Evolutionary conservation across 2,329 filamentous ascomycete genomes (phyloP), one percentile per base, ranked within the genome.

Genomic region (Botrytis cinerea): DNA sequence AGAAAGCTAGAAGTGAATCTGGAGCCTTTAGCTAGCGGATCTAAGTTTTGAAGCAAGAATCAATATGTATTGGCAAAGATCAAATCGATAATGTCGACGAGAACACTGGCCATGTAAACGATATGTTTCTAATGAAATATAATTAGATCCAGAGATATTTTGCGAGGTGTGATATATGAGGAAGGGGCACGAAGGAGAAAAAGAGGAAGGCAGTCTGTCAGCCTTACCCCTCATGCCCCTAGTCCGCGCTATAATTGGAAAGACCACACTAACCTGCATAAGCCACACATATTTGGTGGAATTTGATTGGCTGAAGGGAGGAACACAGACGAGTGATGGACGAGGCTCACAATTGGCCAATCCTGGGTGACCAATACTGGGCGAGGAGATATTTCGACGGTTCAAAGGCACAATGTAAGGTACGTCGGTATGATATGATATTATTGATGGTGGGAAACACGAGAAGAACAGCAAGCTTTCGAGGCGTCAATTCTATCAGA

Each of bases 11-110:
- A 14, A 46, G 67, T 70, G 67, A 70, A 70, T 70, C 48, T 4
- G 6, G 48, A 28, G 35, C 22, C 38, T 38, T 38, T 12, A 28
- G 64, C 35, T 28, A 43, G 64, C 25, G 22, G 40, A 43, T 43
- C 40, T 43, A 25, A 57, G 48, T 43, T 57, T 7, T 48, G n/a
- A 68, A 68, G 48, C 66, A 68, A 57, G 18, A 68, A 68, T 68
- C 35, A 43, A 43, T 32, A 57, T 28, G 9, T 14, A 32, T 32
- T 57, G 51, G 51, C 12, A 22, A n/a, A 45, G 61, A 63, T 63
- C 40, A 6, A 45, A 57, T 68, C 3, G 66, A 57, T 43, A 40
- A 68, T 43, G 25, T 28, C 48, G 25, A 32, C 16, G 12, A 16
- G 51, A 32, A 28, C 51, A 18, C 51, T 32, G 51, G 51, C 35